Percentiles rank a stretch among this genome's conserved stretches.
Evolutionary conservation across 2,329 filamentous ascomycete species (phyloP).

Genomic region (Aspergillus udagawae): DNA sequence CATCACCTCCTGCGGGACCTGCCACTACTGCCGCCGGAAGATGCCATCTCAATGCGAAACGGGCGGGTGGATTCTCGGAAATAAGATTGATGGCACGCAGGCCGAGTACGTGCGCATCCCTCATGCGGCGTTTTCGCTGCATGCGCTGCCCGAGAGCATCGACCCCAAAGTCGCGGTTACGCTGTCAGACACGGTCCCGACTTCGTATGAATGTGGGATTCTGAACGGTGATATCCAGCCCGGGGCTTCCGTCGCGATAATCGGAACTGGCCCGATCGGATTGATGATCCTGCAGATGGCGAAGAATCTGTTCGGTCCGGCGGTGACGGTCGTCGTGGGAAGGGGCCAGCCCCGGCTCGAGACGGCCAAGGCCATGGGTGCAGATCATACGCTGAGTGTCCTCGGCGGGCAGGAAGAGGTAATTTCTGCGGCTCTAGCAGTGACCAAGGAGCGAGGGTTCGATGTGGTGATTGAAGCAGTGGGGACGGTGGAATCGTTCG

Average conservation of each 20-base stretch:
- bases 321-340: constrained; percentile 48
- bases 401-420: constrained; percentile 33
- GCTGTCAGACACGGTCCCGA: constrained; percentile 53
- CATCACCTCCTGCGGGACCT: constrained; percentile 50
- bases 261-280: constrained; percentile 52
- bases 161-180: constrained; percentile 28
- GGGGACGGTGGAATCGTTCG: constrained; percentile 49
- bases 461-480: constrained; percentile 56
- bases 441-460: constrained; percentile 49
- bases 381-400: constrained; percentile 40
- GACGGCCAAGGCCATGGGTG: constrained; percentile 46
- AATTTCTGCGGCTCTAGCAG: constrained; percentile 16
- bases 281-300: constrained; percentile 49
- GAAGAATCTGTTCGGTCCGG: constrained; percentile 48
- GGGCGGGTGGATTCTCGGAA: constrained; percentile 55
- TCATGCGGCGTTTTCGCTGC: constrained; percentile 46
- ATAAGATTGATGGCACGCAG: constrained; percentile 52
- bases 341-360: constrained; percentile 44
- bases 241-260: constrained; percentile 48
- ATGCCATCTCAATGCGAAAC: constrained; percentile 53
- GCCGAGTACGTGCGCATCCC: constrained; percentile 54
- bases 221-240: constrained; percentile 49
- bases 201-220: constrained; percentile 50
- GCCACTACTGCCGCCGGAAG: constrained; percentile 49
- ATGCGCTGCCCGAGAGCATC: constrained; percentile 40